Conservation (phyloP, 2,329 filamentous ascomycete genomes). For the Talaromyces marneffei region DNA sequence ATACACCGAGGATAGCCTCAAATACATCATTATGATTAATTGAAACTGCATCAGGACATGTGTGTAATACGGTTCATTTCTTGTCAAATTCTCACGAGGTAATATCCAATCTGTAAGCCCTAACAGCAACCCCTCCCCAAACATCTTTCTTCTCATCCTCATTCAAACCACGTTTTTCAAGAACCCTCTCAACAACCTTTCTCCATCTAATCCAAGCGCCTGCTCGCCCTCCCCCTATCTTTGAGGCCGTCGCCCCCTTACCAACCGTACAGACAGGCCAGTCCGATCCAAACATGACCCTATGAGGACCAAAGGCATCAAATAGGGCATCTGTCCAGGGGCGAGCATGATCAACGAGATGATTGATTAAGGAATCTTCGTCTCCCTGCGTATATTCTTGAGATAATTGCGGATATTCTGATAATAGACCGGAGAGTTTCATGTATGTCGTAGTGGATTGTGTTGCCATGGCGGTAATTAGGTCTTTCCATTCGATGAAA, state of each 20-base stretch:
- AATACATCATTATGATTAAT: not conserved
- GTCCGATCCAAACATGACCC: conserved; percentile 86
- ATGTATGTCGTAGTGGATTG: conserved; percentile 66
- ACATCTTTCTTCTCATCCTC: conserved; percentile 60
- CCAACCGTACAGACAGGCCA: conserved; percentile 86
- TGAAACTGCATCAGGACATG: not conserved
- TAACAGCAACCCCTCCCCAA: conserved; percentile 66
- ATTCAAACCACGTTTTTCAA: conserved; percentile 47
- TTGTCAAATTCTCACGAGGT: not conserved
- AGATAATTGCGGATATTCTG: conserved; percentile 59
- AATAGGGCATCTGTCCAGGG: conserved; percentile 70
- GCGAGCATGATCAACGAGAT: conserved; percentile 53
- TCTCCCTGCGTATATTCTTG: not conserved
- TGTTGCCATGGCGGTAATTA: conserved; percentile 63
- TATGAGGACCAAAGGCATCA: conserved; percentile 61
- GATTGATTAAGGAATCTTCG: conserved; percentile 17
- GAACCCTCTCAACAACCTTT: conserved; percentile 61
- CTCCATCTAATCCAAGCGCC: conserved; percentile 72
- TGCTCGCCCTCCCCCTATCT: conserved; percentile 21
- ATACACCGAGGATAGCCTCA: not conserved
- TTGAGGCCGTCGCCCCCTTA: conserved; percentile 41
- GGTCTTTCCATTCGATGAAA: conserved; percentile 63
- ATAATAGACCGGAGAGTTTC: conserved; percentile 84
- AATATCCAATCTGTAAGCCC: conserved; percentile 53
- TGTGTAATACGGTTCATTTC: too few relatives aligned